These are phyloP conservation scores for Fusarium agapanthi DNA, from an alignment of 2,329 filamentous ascomycete species.

Conservation along the genomic window DNA sequence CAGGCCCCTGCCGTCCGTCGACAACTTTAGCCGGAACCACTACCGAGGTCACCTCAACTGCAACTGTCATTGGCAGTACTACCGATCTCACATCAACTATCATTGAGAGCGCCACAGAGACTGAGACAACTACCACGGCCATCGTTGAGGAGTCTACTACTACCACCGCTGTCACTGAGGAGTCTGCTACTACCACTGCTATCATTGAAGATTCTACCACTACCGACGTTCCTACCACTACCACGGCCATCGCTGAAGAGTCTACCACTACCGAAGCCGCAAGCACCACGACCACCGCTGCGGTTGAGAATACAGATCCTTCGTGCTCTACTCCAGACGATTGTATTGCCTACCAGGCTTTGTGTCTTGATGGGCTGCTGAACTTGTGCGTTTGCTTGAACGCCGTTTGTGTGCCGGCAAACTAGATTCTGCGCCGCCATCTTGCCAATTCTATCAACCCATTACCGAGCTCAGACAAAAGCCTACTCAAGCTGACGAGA, in stretches of 20 bases:
- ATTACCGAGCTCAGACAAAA: too few relatives aligned
- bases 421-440: neutral
- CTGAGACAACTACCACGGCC: neutral
- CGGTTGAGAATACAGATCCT: fast-evolving
- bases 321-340: neutral
- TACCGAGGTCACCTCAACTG: neutral
- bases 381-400: neutral
- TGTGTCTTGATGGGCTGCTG: neutral
- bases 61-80: neutral
- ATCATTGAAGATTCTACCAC: neutral
- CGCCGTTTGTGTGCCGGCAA: neutral
- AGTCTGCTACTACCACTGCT: neutral
- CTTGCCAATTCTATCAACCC: too few relatives aligned
- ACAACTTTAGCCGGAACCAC: neutral
- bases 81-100: neutral
- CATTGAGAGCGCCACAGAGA: neutral
- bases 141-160: too few relatives aligned
- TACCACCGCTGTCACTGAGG: neutral
- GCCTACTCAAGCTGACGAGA: too few relatives aligned
- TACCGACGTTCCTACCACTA: neutral
- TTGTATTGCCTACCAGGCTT: neutral
- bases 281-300: neutral
- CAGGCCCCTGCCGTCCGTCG: neutral
- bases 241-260: neutral
- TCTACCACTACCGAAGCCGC: neutral